A percentile compares a stretch with the other conserved stretches of the same genome.
These are phyloP conservation scores for Solanum chacoense DNA, from an alignment of 305 asterid species.

Conservation along the genomic window DNA sequence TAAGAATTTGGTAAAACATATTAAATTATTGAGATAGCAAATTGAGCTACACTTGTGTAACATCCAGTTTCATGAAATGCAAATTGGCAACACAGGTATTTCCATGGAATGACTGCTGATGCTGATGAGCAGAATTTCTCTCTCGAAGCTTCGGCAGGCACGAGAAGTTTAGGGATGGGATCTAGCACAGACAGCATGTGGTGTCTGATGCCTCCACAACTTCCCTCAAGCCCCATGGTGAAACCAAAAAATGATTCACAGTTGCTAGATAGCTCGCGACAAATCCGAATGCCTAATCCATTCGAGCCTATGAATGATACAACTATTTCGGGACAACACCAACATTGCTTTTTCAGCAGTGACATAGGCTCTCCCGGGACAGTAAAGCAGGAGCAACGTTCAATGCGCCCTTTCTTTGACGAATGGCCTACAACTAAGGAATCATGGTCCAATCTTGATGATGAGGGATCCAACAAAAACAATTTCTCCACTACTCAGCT, in stretches of 20 bases:
- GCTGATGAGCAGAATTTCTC: constrained; percentile 44
- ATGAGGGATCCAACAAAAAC: constrained; percentile 35
- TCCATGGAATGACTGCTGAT: constrained; percentile 39
- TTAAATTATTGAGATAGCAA: neutral
- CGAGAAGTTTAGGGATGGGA: constrained; percentile 46
- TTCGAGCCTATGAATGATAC: constrained; percentile 35
- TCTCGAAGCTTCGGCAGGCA: constrained; percentile 42
- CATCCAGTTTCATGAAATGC: neutral
- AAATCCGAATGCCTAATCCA: constrained; percentile 27
- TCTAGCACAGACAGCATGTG: constrained; percentile 29
- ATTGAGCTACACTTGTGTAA: neutral
- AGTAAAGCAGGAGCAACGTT: constrained; percentile 50
- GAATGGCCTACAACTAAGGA: constrained; percentile 82
- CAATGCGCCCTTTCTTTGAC: constrained; percentile 72
- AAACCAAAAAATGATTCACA: constrained; percentile 44
- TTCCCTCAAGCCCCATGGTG: constrained; percentile 35
- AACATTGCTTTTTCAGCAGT: constrained; percentile 51
- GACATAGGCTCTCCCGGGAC: constrained; percentile 36
- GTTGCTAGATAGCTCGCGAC: constrained; percentile 36
- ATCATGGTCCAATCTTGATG: constrained; percentile 70
- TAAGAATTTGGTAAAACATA: neutral
- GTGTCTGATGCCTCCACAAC: constrained; percentile 60
- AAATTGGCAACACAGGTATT: constrained; percentile 33
- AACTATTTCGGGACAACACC: constrained; percentile 43
- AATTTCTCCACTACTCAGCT: constrained; percentile 67